Base-by-base conservation (phyloP, 2,329 filamentous ascomycete species). In the Fusarium graminum region DNA sequence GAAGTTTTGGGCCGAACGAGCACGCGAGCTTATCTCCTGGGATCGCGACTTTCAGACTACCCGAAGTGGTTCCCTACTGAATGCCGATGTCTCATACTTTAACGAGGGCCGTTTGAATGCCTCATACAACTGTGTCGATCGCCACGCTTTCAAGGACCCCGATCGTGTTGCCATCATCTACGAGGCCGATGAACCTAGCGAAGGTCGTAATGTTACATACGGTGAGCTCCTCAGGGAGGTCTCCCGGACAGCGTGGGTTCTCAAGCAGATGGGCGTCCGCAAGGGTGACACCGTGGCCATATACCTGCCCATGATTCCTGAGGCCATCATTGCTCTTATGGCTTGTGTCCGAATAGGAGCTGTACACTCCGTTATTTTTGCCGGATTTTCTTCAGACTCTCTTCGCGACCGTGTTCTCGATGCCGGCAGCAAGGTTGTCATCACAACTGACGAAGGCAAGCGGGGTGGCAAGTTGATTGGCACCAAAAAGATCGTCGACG, bases 401-500 rank as follows among this genome's bases (percentile, higher is more conserved):
- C 88, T 99, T 46, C 91, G 94, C 68, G 95, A 99, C 80, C 93
- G 95, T 75, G 94, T 99, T 74, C 83, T 95, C 63, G 95, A 99
- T 76, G 94, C 92, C 59, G 83, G 92, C 72, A 94, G 91, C 78
- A 97, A 91, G 83, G 92, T 98, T 52, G 91, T 98, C 80, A 97
- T 99, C 76, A 99, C 95, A 61, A 91, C 93, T 3, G 95, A 99
- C 78, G 95, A 99, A 85, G 95, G 95, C 76, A 97, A 96, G 87
- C 93, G 95, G 74, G 95, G 95, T 73, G 95, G 95, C 78, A 99
- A 98, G 85, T 81, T 96, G 74, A 97, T 99, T 77, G 92, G 92
- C 74, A 98, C 94, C 74, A 98, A 99, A 89, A 97, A 97, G 85
- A 98, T 99, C 77, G 95, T 98, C 71, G 95, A 99, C 75, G 95